Percentiles rank a stretch among this genome's conserved stretches.
These are phyloP conservation scores for Tardiomyces blankii DNA, from an alignment of 1,139 yeast species.

Conservation along the genomic window DNA sequence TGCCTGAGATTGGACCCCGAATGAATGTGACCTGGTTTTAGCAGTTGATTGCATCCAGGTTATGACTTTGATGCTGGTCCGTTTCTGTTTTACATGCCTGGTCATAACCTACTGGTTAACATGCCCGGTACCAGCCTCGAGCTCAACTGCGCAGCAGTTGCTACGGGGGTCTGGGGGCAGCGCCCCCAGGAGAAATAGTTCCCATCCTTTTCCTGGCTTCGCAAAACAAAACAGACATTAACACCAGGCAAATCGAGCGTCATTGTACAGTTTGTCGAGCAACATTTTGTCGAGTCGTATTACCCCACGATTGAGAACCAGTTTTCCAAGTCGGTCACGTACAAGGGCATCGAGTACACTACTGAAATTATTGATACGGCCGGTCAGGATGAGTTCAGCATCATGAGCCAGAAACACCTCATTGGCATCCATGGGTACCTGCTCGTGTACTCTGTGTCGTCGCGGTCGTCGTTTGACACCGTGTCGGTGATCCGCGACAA, in stretches of 20 bases:
- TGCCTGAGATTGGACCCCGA: too few relatives aligned
- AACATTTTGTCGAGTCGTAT: constrained; percentile 80
- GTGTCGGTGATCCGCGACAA: constrained; percentile 73
- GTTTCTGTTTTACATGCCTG: too few relatives aligned
- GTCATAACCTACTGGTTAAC: too few relatives aligned
- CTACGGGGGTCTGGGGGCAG: too few relatives aligned
- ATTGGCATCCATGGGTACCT: constrained; percentile 83
- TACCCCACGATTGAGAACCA: constrained; percentile 92
- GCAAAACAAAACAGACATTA: not conserved
- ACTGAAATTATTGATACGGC: constrained; percentile 89
- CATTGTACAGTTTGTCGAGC: constrained; percentile 79
- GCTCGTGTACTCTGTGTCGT: constrained; percentile 72
- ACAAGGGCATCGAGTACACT: constrained; percentile 67
- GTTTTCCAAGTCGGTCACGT: constrained; percentile 59
- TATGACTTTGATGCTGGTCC: too few relatives aligned
- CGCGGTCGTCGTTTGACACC: constrained; percentile 70
- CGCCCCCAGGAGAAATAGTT: too few relatives aligned
- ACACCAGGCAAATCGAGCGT: constrained; percentile 62
- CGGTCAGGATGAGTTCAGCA: constrained; percentile 81
- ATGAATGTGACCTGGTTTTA: too few relatives aligned
- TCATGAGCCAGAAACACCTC: constrained; percentile 71
- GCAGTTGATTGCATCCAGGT: too few relatives aligned
- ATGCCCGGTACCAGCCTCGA: too few relatives aligned
- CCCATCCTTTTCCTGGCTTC: too few relatives aligned
- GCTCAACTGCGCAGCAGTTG: too few relatives aligned